Percentiles rank a stretch among this genome's conserved stretches.
These are phyloP conservation scores for Phylloporus arenicola DNA, from an alignment of 768 basidiomycete species.

Conservation along the genomic window DNA sequence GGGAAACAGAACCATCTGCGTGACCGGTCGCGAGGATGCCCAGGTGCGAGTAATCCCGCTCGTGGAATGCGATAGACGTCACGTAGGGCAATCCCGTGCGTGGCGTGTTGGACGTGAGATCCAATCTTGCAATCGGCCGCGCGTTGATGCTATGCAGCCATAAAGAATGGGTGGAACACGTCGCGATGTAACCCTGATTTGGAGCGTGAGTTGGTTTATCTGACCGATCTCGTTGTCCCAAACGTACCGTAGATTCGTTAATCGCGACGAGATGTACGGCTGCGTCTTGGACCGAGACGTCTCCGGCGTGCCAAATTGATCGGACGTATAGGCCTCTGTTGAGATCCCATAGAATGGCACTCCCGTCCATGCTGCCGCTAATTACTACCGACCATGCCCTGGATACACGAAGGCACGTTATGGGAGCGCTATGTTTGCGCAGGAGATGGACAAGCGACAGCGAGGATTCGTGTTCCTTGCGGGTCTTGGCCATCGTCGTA, in stretches of 20 bases:
- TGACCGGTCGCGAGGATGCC: slow-evolving; percentile 80
- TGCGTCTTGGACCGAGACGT: slow-evolving; percentile 22
- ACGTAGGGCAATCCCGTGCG: slow-evolving; percentile 46
- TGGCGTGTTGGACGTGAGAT: slow-evolving; percentile 45
- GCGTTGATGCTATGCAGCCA: slow-evolving; percentile 87
- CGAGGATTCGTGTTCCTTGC: slow-evolving; percentile 24
- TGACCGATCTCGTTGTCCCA: too few species aligned
- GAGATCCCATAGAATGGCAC: slow-evolving; percentile 85
- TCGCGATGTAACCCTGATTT: slow-evolving; percentile 80
- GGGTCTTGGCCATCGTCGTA: slow-evolving; percentile 10
- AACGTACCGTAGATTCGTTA: slow-evolving; percentile 80
- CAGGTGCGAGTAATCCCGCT: slow-evolving; percentile 76
- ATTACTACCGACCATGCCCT: slow-evolving; percentile 77
- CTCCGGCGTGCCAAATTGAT: slow-evolving; percentile 65
- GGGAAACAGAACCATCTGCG: slow-evolving; percentile 65
- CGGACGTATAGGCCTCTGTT: slow-evolving; percentile 77
- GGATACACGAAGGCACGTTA: slow-evolving; percentile 67
- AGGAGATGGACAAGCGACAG: slow-evolving; percentile 63
- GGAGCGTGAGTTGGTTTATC: neutral
- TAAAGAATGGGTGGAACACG: slow-evolving; percentile 66
- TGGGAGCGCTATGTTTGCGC: slow-evolving; percentile 68
- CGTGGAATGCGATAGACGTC: slow-evolving; percentile 79
- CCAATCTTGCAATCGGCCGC: slow-evolving; percentile 65
- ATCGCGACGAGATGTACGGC: slow-evolving; percentile 67
- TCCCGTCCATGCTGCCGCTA: slow-evolving; percentile 83